These are phyloP conservation scores for Albizia julibrissin DNA, from an alignment of 306 rosid species.

Conservation along the genomic window DNA sequence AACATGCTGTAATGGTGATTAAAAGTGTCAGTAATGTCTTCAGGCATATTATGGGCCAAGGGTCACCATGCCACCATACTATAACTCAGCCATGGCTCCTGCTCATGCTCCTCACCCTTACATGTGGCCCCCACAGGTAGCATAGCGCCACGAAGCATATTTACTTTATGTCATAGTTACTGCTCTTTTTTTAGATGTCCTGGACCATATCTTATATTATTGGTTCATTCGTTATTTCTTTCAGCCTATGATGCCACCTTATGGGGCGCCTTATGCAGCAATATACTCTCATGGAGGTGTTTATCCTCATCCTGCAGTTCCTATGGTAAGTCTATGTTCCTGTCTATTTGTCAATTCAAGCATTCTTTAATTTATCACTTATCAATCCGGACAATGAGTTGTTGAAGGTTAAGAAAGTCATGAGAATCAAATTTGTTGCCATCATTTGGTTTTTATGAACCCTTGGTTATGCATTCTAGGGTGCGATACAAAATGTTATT, in stretches of 20 bases:
- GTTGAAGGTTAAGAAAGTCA: not conserved
- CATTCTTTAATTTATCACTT: conserved; percentile 10
- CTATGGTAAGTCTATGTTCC: conserved; percentile 61
- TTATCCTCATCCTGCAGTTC: conserved; percentile 75
- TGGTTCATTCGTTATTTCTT: conserved; percentile 35
- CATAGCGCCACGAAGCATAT: conserved; percentile 39
- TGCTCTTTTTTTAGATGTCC: not conserved
- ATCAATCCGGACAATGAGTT: not conserved
- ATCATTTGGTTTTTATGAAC: not conserved
- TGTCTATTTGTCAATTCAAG: conserved; percentile 19
- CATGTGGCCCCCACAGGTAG: conserved; percentile 99
- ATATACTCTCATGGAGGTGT: conserved; percentile 84
- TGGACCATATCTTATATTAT: conserved; percentile 23
- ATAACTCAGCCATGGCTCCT: conserved; percentile 69
- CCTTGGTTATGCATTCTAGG: not conserved
- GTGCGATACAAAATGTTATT: conserved; percentile 12
- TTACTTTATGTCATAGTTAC: conserved; percentile 28
- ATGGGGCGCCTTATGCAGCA: conserved; percentile 88
- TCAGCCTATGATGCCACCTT: conserved; percentile 92
- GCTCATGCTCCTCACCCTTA: conserved; percentile 93
- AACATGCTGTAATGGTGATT: conserved; percentile 28
- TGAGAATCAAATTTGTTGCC: not conserved
- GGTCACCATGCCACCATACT: conserved; percentile 79
- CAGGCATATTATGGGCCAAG: conserved; percentile 96
- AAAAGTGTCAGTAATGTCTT: conserved; percentile 12